A percentile compares a stretch with the other conserved stretches of the same genome.
Conservation (phyloP, 1,284 basidiomycete genomes). For the Trichosporon sp. region DNA sequence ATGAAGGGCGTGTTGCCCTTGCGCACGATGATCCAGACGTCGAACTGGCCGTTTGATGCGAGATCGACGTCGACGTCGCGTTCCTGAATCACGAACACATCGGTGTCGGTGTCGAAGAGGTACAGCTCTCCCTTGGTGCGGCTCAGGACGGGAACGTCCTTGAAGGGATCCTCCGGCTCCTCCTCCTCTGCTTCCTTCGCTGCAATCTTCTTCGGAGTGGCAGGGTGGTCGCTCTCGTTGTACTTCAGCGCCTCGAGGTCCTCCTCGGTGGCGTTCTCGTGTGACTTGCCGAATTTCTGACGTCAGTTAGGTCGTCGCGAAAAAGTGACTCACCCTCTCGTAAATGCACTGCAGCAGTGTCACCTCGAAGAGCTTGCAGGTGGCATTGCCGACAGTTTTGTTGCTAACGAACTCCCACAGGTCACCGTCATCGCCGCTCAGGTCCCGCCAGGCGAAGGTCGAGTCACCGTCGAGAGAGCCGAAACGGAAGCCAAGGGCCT, state of each 20-base stretch:
- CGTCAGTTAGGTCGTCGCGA: neutral
- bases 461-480: conserved; percentile 72
- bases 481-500: conserved; percentile 75
- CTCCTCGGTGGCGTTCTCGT: conserved; percentile 62
- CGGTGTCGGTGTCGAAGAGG: conserved; percentile 66
- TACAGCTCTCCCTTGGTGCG: conserved; percentile 53
- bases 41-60: conserved; percentile 54
- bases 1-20: conserved; percentile 43
- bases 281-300: conserved; percentile 69
- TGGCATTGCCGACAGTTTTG: conserved; percentile 64
- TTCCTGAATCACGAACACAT: conserved; percentile 68
- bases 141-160: conserved; percentile 44
- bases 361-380: conserved; percentile 80
- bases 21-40: conserved; percentile 47
- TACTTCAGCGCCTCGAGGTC: conserved; percentile 70
- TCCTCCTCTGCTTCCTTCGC: neutral
- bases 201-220: conserved; percentile 3
- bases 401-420: conserved; percentile 49
- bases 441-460: conserved; percentile 82
- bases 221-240: conserved; percentile 3
- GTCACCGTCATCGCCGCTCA: conserved; percentile 51
- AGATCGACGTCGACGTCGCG: conserved; percentile 63
- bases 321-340: conserved; percentile 53
- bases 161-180: conserved; percentile 38
- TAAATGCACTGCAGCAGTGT: conserved; percentile 93